These are phyloP conservation scores for Wickerhamomyces rabaulensis DNA, from an alignment of 805 yeast species.

Conservation along the genomic window DNA sequence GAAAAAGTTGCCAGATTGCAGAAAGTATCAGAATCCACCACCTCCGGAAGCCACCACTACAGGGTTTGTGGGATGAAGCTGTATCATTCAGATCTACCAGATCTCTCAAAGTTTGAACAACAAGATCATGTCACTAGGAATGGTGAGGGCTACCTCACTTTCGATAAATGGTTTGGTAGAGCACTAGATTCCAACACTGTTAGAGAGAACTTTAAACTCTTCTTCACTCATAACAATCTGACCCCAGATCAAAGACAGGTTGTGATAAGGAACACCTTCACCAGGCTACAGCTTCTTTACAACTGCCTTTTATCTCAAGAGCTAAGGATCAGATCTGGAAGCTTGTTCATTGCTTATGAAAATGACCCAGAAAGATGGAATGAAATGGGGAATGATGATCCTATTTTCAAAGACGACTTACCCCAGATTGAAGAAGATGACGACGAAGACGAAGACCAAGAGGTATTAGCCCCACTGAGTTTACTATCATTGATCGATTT, in stretches of 20 bases:
- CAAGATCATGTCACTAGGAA: conserved; percentile 15
- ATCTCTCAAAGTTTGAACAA: conserved; percentile 8
- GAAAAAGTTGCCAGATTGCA: conserved; percentile 62
- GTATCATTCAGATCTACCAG: conserved; percentile 20
- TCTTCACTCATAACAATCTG: conserved; percentile 38
- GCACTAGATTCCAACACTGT: conserved; percentile 40
- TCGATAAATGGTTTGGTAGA: conserved; percentile 73
- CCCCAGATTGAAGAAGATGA: conserved; percentile 29
- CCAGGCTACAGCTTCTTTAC: conserved; percentile 61
- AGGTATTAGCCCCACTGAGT: conserved; percentile 39
- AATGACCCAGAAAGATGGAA: conserved; percentile 56
- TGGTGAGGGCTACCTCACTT: conserved; percentile 40
- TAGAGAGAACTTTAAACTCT: conserved; percentile 36
- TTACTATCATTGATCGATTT: conserved; percentile 74
- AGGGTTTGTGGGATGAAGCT: conserved; percentile 89
- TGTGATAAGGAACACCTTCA: conserved; percentile 41
- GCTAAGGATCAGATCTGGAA: conserved; percentile 63
- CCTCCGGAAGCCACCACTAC: conserved; percentile 72
- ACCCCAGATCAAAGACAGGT: conserved; percentile 27
- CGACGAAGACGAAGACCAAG: conserved; percentile 26
- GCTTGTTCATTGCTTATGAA: conserved; percentile 71
- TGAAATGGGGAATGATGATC: conserved; percentile 34
- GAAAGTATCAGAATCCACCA: conserved; percentile 63
- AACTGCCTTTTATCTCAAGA: conserved; percentile 61
- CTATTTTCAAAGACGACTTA: conserved; percentile 29